A percentile compares a stretch with the other conserved stretches of the same genome.
Conservation (phyloP, 306 rosid species). For the Pterocarpus santalinus region DNA sequence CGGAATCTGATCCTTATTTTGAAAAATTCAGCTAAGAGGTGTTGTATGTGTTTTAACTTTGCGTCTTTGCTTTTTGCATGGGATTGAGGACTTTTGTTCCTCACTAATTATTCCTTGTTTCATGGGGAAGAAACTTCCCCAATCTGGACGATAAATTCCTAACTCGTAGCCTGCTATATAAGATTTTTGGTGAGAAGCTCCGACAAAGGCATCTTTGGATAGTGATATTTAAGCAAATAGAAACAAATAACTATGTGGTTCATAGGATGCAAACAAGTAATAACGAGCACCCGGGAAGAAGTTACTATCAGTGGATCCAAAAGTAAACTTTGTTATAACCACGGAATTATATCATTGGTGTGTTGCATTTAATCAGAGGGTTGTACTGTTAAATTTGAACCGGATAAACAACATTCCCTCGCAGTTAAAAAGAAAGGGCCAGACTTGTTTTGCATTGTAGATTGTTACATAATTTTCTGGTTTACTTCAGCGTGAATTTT, state of each 20-base stretch:
- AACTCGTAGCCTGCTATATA: conserved; percentile 5
- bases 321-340: conserved; percentile 48
- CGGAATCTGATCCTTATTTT: conserved; percentile 51
- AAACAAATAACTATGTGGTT: conserved; percentile 44
- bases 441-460: no score
- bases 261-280: conserved; percentile 45
- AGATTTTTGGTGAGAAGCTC: conserved; percentile 28
- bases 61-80: conserved; percentile 49
- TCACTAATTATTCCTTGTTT: conserved; percentile 41
- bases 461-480: no score
- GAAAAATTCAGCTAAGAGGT: conserved; percentile 45
- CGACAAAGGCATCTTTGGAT: conserved; percentile 48
- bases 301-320: conserved; percentile 46
- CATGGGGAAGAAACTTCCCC: conserved; percentile 55
- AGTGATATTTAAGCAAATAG: conserved; percentile 14
- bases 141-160: conserved; percentile 36
- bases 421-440: no score
- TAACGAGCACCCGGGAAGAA: conserved; percentile 15
- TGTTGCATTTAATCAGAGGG: neutral
- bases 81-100: conserved; percentile 39
- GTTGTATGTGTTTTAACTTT: conserved; percentile 34
- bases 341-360: neutral
- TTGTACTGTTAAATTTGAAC: neutral
- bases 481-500: no score
- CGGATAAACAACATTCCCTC: no score